Conservation (phyloP, 1,284 basidiomycete genomes). For the Marasmius oreades region DNA sequence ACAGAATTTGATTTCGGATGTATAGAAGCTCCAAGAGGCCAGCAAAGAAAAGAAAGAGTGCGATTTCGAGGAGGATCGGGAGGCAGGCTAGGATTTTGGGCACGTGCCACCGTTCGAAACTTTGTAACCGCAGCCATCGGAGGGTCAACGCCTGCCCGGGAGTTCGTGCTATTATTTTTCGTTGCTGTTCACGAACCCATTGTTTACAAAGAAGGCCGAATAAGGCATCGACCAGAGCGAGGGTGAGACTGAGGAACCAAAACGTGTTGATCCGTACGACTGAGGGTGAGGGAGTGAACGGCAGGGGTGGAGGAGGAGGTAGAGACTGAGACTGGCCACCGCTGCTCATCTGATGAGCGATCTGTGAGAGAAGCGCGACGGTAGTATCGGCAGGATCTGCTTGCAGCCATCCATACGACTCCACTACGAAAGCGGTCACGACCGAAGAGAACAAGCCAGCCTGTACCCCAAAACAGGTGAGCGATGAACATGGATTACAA, state of each 20-base stretch:
- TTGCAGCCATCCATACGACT: constrained; percentile 3
- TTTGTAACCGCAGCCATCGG: background rate
- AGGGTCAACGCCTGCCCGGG: background rate
- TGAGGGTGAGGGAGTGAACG: background rate
- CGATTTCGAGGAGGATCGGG: constrained; percentile 2
- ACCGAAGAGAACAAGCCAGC: constrained; percentile 5
- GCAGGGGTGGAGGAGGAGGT: background rate
- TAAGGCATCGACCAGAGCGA: constrained; percentile 3
- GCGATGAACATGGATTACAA: too few relatives aligned
- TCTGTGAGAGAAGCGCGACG: background rate
- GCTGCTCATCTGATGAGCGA: constrained; percentile 2
- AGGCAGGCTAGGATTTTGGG: background rate
- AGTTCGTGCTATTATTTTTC: background rate
- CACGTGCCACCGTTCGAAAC: background rate
- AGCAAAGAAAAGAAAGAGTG: constrained; percentile 4
- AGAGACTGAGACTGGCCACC: too few relatives aligned
- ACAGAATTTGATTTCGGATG: background rate
- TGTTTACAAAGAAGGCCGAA: constrained; percentile 12
- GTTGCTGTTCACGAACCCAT: constrained; percentile 12
- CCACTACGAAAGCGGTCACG: constrained; percentile 6
- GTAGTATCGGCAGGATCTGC: background rate
- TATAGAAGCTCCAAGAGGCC: constrained; percentile 6
- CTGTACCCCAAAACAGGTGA: background rate
- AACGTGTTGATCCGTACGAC: background rate
- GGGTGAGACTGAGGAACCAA: constrained; percentile 11